Evolutionary conservation across 345 rosid species (phyloP).

Genomic region (Geranium rotundifolium): DNA sequence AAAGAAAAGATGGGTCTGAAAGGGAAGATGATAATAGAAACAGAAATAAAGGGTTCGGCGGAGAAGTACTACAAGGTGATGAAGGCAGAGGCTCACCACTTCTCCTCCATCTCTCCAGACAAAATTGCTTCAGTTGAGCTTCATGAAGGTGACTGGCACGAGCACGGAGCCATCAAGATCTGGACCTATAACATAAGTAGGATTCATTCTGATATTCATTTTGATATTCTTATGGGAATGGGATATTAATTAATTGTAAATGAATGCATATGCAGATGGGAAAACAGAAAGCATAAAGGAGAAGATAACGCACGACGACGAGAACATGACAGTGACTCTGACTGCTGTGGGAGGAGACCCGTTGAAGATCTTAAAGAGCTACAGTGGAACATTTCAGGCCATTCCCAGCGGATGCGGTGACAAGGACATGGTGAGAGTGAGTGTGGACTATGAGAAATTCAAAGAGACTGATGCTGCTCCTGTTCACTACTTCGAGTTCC

Average conservation of each 20-base stretch:
- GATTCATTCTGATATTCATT: no score
- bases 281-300: constrained; percentile 10
- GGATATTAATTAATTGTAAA: neutral
- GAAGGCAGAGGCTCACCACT: constrained; percentile 4
- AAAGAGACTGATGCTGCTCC: constrained; percentile 6
- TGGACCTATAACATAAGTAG: constrained; percentile 13
- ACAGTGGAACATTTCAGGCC: constrained; percentile 1
- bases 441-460: constrained; percentile 12
- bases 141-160: constrained; percentile 29
- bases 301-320: constrained; percentile 10
- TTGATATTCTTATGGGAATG: no score
- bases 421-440: constrained; percentile 5
- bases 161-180: constrained; percentile 16
- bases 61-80: constrained; percentile 14
- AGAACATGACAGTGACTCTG: constrained; percentile 4
- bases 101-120: constrained; percentile 10
- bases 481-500: constrained; percentile 4
- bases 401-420: constrained; percentile 11
- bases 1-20: constrained; percentile 8
- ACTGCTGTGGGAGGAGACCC: constrained; percentile 11
- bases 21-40: constrained; percentile 11
- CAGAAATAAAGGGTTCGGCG: constrained; percentile 19
- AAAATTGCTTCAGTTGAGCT: constrained; percentile 12
- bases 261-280: constrained; percentile 14
- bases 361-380: constrained; percentile 16